A percentile compares a stretch with the other conserved stretches of the same genome.
Conservation (phyloP, 495 filamentous ascomycete species). For the Penicillium verhagenii region DNA sequence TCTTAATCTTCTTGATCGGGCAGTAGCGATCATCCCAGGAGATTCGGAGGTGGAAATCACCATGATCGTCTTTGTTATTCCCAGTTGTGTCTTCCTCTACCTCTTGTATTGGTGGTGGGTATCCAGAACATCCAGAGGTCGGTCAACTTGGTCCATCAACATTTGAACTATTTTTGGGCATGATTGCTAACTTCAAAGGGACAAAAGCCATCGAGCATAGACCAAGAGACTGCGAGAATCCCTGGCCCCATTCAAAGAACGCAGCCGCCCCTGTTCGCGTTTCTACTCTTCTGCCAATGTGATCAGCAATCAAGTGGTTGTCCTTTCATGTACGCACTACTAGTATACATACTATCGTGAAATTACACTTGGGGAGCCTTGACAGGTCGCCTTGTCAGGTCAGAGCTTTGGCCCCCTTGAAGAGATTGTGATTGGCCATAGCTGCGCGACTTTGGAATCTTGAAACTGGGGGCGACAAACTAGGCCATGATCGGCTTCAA, state of each 20-base stretch:
- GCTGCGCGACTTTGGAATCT: not conserved
- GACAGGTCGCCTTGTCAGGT: not conserved
- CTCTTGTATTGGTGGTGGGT: not conserved
- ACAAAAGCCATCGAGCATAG: not conserved
- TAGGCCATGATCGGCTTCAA: constrained; percentile 6
- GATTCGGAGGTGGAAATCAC: not conserved
- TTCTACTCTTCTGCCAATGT: not conserved
- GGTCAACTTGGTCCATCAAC: not conserved
- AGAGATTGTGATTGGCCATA: constrained; percentile 2
- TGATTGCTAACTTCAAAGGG: not conserved
- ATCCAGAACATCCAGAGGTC: not conserved
- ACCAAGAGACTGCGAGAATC: not conserved
- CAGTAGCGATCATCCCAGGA: not conserved
- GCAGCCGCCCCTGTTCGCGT: too few species aligned
- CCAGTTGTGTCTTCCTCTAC: not conserved
- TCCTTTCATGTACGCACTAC: too few species aligned
- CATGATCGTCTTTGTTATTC: not conserved
- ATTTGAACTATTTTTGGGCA: not conserved
- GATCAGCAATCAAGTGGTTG: not conserved
- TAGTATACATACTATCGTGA: too few species aligned
- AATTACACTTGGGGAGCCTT: not conserved
- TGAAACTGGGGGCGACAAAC: constrained; percentile 10
- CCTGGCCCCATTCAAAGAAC: not conserved
- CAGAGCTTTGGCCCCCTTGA: constrained; percentile 4
- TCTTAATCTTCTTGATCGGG: not conserved